Conservation (phyloP, 306 rosid genomes). For the Sindora glabra region DNA sequence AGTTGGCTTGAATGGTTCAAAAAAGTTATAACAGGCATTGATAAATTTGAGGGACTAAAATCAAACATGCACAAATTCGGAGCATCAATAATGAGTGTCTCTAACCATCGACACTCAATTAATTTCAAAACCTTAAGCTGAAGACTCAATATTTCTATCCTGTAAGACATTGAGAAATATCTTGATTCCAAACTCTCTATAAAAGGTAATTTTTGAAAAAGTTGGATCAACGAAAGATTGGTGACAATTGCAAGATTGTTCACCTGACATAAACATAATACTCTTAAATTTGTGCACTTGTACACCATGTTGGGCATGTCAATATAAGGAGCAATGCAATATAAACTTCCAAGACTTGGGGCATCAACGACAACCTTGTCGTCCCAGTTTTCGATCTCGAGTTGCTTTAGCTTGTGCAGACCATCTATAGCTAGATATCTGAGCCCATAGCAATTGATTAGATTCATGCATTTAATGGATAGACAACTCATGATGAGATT, state of each 20-base stretch:
- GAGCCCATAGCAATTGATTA: no score
- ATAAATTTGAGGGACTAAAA: neutral
- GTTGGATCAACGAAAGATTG: slow-evolving; percentile 11
- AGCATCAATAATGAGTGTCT: slow-evolving; percentile 15
- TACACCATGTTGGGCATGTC: no score
- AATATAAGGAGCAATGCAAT: neutral
- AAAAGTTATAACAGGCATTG: slow-evolving; percentile 1
- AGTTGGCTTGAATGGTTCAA: slow-evolving; percentile 5
- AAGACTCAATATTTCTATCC: slow-evolving; percentile 17
- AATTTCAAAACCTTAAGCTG: slow-evolving; percentile 12
- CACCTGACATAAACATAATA: neutral
- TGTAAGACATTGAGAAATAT: slow-evolving; percentile 19
- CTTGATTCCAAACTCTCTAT: slow-evolving; percentile 19
- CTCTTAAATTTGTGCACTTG: slow-evolving; percentile 12
- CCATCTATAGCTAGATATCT: no score
- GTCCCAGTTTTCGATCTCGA: no score
- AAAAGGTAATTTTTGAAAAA: slow-evolving; percentile 10
- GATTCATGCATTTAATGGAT: no score
- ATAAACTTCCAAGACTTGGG: slow-evolving; percentile 3
- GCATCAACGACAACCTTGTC: slow-evolving; percentile 15
- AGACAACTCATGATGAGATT: no score
- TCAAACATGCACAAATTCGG: slow-evolving; percentile 5
- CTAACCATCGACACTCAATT: neutral
- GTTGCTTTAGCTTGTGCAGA: no score
- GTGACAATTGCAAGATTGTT: neutral